Conservation (phyloP, 1,284 basidiomycete genomes). For the Abortiporus biennis region DNA sequence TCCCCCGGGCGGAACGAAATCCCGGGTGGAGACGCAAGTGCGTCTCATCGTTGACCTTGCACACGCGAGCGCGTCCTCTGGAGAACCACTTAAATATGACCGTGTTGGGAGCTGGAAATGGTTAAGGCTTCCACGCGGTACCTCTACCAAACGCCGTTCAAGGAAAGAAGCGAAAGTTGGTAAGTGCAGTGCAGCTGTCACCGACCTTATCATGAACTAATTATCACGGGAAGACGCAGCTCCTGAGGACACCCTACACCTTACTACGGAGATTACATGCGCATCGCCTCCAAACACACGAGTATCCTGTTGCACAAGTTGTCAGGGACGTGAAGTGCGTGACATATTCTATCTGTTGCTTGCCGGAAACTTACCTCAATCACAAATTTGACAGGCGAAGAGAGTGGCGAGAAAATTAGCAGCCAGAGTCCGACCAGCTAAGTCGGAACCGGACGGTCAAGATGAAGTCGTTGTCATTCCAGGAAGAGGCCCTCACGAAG, state of each 20-base stretch:
- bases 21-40: conserved; percentile 90
- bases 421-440: conserved; percentile 67
- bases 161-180: conserved; percentile 85
- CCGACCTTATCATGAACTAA: conserved; percentile 1
- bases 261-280: conserved; percentile 64
- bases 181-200: conserved; percentile 24
- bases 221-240: conserved; percentile 53
- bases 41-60: conserved; percentile 76
- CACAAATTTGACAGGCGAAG: conserved; percentile 53
- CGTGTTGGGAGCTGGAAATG: conserved; percentile 81
- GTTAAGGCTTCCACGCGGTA: conserved; percentile 71
- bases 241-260: conserved; percentile 65
- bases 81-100: conserved; percentile 58
- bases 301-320: conserved; percentile 80
- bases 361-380: conserved; percentile 8
- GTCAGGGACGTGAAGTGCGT: conserved; percentile 77
- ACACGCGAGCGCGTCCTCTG: conserved; percentile 52
- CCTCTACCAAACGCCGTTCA: conserved; percentile 76
- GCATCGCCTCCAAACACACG: conserved; percentile 73
- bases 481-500: conserved; percentile 50
- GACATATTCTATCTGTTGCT: conserved; percentile 8
- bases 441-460: conserved; percentile 69
- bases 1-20: conserved; percentile 83
- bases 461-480: conserved; percentile 42
- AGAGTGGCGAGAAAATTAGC: conserved; percentile 84